phyloP scores from a whole-genome alignment of 768 basidiomycete species.

The Serpula lacrymans region DNA sequence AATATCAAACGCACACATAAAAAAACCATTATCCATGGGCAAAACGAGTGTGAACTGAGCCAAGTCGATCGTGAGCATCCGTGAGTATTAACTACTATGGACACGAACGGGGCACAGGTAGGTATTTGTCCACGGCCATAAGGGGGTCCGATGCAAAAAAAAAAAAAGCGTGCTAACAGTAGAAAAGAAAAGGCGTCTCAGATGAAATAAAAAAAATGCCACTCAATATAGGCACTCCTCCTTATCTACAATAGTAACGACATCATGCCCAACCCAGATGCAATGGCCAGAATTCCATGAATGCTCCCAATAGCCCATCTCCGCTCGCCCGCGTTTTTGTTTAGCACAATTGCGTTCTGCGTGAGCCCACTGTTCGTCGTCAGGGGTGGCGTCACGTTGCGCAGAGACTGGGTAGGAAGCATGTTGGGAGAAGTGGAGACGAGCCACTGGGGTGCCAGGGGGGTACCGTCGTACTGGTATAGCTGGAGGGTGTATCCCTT shows the following conservation, averaged over 20 bases:
- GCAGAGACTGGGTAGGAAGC: constrained; percentile 70
- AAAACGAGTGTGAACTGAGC: too few relatives aligned
- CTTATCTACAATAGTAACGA: constrained; percentile 19
- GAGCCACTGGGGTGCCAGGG: constrained; percentile 68
- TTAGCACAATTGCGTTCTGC: constrained; percentile 11
- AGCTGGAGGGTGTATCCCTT: constrained; percentile 70
- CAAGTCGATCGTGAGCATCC: too few relatives aligned
- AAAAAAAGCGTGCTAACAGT: neutral
- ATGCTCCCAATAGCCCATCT: constrained; percentile 13
- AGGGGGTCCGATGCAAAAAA: too few relatives aligned
- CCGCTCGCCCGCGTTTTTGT: constrained; percentile 22
- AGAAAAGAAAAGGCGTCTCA: neutral
- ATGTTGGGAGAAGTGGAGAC: constrained; percentile 76
- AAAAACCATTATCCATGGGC: too few relatives aligned
- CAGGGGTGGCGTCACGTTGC: constrained; percentile 43
- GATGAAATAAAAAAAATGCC: neutral
- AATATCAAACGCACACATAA: too few relatives aligned
- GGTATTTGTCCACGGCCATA: too few relatives aligned
- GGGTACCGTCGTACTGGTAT: constrained; percentile 74
- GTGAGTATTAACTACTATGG: too few relatives aligned
- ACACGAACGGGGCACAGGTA: too few relatives aligned
- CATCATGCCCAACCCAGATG: constrained; percentile 17
- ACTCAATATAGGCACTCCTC: neutral
- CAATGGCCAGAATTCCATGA: constrained; percentile 9
- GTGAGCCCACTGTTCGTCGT: constrained; percentile 6